A percentile compares a stretch with the other conserved stretches of the same genome.
Evolutionary conservation across 1,284 basidiomycete species (phyloP).

Genomic region (Sanghuangporus baumii): DNA sequence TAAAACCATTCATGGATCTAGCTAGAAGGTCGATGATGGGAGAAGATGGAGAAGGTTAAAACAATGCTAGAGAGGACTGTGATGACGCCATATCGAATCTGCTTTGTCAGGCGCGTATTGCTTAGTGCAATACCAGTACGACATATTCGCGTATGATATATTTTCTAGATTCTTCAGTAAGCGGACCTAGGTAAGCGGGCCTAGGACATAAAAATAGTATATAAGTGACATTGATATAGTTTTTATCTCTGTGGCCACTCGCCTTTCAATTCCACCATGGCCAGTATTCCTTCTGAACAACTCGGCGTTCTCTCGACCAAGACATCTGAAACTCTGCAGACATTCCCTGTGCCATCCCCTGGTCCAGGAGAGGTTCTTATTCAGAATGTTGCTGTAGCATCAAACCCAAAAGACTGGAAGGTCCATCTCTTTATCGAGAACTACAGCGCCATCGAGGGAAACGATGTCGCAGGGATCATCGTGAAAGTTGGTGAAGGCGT

Average conservation of each 20-base stretch:
- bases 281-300: background rate
- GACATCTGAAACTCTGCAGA: conserved; percentile 3
- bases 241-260: background rate
- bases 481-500: conserved; percentile 18
- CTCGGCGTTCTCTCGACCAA: conserved; percentile 11
- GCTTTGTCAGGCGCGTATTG: too few species aligned
- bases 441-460: conserved; percentile 18
- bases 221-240: too few species aligned
- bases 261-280: background rate
- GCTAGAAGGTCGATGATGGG: too few species aligned
- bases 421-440: conserved; percentile 15
- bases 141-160: too few species aligned
- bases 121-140: too few species aligned
- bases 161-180: background rate
- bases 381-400: conserved; percentile 28
- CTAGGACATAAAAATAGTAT: too few species aligned
- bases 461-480: conserved; percentile 17
- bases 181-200: background rate
- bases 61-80: too few species aligned
- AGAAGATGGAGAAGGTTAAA: too few species aligned
- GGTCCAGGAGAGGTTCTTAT: conserved; percentile 27
- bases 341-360: conserved; percentile 14
- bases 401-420: conserved; percentile 32
- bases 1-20: too few species aligned
- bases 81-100: too few species aligned